Base-by-base conservation (phyloP, 495 filamentous ascomycete genomes). In the Paragyromitra xinjiangensis region DNA sequence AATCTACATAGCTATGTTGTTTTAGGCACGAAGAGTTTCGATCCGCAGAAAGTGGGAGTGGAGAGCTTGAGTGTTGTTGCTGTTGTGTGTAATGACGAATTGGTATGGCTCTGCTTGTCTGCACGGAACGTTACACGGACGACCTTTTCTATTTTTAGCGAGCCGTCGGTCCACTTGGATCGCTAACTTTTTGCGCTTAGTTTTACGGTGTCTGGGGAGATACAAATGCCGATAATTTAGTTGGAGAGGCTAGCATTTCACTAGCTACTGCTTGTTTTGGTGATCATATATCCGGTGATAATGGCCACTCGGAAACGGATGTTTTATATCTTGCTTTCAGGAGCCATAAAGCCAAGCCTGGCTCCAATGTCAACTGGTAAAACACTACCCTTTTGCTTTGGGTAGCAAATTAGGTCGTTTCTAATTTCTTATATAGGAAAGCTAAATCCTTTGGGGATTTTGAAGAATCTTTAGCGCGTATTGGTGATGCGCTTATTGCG, bases 151-250 rank as follows among this genome's bases (percentile, higher is more conserved):
- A 59, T 67, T 71, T 63, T 75, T 64, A 55, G 45, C 71, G 14
- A 19, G 34, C 26, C 3, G 24, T 16, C 16, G 6, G 22, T n/a
- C 42, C 11, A 24, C 5, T 64, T n/a, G 19, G 9, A 29, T 66
- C 26, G 26, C 71, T 74, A 62, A 74, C 11, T 6, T n/a, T 34
- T 62, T 48, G 48, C 24, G 19, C 29, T 44, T 72, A 90, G 85
- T 82, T 90, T 53, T 92, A 91, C 77, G 89, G 89, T n/a, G 83
- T 92, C 64, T 91, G 89, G 90, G 90, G 89, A 22, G 90, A 92
- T 79, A 85, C 84, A 5, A 92, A 91, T 69, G 90, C 88, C 34
- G 87, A 84, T 37, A 82, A 76, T 39, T 79, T 87, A 0, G 88
- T 89, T 0, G 88, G 90, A 26, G 89, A 92, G 73, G 87, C 88